Evolutionary conservation across 192 early-diverging fungal genomes (phyloP), one percentile per base, ranked within the genome.

Genomic region (Kappamyces sp.): DNA sequence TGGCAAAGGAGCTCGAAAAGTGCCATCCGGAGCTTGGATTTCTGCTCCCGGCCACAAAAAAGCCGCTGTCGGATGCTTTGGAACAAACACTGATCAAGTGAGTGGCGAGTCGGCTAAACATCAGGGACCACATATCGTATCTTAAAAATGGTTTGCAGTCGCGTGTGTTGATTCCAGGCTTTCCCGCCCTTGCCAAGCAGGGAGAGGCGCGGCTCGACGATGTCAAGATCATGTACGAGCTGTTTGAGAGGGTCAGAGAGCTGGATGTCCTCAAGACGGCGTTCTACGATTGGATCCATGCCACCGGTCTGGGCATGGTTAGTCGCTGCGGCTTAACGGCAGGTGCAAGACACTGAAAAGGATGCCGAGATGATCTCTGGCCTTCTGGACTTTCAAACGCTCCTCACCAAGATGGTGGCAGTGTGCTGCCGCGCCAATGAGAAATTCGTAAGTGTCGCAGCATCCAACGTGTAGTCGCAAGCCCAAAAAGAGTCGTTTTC

Each of bases 401-500:
- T 72, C 80, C 76, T 70, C 71, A 76, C 41, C 86, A 88, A 4
- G 57, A 70, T 48, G 66, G 40, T 0, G 50, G 86, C 32, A 76
- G 89, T 2, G 73, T 42, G 41, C 41, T 9, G 8, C 8, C 41
- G 6, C 8, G 41, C 41, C 6, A 9, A 42, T 42, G 41, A 6
- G 48, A 5, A 5, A 49, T 49, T 14, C 48, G 12, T 6, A 49
- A 22, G 49, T 14, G 74, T 67, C n/a, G 5, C 74, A 4, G 51
- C 62, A n/a, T 9, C 68, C 33, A 62, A 67, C 1, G 52, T 51
- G n/a, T 64, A 71, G 42, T 50, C 84, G 54, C 80, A 82, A 4
- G 71, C 79, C 5, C 79, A 94, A 52, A 88, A 88, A 47, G 82
- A 83, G 51, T 84, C 91, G 8, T 94, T 96, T 74, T 88, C 89